phyloP scores from a whole-genome alignment of 1,139 yeast species.

The Candida glucosophila region DNA sequence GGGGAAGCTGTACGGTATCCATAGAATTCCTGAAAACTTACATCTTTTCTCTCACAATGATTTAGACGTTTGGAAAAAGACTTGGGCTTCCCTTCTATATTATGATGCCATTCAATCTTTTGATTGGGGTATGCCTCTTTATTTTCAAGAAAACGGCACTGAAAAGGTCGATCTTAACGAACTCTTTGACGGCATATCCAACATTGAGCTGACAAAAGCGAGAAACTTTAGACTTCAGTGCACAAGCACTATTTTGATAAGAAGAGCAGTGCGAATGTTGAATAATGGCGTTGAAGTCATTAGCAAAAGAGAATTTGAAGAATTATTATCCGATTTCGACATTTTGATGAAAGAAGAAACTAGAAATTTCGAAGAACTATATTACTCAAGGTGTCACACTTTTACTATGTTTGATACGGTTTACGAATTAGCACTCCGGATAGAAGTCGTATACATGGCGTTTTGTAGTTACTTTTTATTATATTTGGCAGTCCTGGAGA shows the following conservation, averaged over 20 bases:
- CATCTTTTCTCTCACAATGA: conserved; percentile 13
- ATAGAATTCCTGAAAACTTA: conserved; percentile 41
- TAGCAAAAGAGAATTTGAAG: background rate
- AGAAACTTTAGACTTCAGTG: background rate
- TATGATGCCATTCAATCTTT: conserved; percentile 36
- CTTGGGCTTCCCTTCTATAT: conserved; percentile 34
- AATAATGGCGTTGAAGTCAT: background rate
- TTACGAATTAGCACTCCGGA: background rate
- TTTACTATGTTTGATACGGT: conserved; percentile 1
- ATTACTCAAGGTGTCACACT: conserved; percentile 3
- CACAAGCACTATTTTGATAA: background rate
- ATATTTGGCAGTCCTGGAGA: conserved; percentile 1
- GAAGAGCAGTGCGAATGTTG: conserved; percentile 1
- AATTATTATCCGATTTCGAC: conserved; percentile 12
- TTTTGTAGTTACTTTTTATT: background rate
- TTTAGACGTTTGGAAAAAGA: conserved; percentile 34
- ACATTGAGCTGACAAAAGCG: background rate
- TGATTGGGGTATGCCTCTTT: conserved; percentile 21
- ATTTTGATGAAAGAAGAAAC: conserved; percentile 12
- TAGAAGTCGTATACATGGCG: background rate
- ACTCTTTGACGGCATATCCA: background rate
- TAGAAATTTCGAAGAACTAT: conserved; percentile 18
- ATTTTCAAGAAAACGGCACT: conserved; percentile 1
- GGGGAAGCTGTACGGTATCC: conserved; percentile 46
- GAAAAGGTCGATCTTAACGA: background rate